phyloP scores from a whole-genome alignment of 2,329 filamentous ascomycete genomes.

The Capronia epimyces region DNA sequence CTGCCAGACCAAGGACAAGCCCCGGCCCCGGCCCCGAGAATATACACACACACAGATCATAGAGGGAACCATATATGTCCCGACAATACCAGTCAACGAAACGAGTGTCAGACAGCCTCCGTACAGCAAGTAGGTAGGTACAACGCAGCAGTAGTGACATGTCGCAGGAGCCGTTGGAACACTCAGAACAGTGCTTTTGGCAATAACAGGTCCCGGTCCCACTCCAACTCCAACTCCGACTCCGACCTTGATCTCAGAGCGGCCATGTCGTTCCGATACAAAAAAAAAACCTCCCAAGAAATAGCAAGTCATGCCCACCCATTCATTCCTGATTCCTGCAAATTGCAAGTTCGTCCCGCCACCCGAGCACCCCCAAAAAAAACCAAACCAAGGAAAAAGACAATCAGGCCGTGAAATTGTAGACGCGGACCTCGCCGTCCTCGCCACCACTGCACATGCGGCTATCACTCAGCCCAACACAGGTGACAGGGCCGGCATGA shows the following conservation, averaged over 20 bases:
- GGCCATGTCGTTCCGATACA: too few relatives aligned
- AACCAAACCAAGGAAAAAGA: neutral
- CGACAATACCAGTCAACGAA: too few relatives aligned
- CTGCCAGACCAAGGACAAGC: too few relatives aligned
- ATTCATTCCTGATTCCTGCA: neutral
- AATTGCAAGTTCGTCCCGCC: neutral
- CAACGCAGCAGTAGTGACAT: too few relatives aligned
- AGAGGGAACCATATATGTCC: too few relatives aligned
- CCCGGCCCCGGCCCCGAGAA: too few relatives aligned
- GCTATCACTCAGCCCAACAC: constrained; percentile 83
- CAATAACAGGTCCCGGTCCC: neutral
- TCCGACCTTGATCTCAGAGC: too few relatives aligned
- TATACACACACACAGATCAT: too few relatives aligned
- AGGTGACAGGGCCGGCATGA: constrained; percentile 86
- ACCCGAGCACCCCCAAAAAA: neutral
- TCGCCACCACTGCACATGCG: constrained; percentile 88
- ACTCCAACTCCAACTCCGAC: neutral
- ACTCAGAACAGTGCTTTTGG: neutral
- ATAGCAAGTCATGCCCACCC: neutral
- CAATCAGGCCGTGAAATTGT: constrained; percentile 56
- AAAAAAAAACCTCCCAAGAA: neutral
- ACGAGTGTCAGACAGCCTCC: too few relatives aligned
- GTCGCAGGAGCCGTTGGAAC: neutral
- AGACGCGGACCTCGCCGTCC: constrained; percentile 83
- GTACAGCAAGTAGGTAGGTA: too few relatives aligned